Evolutionary conservation across 495 filamentous ascomycete genomes (phyloP).

Genomic region (Xylaria flabelliformis): DNA sequence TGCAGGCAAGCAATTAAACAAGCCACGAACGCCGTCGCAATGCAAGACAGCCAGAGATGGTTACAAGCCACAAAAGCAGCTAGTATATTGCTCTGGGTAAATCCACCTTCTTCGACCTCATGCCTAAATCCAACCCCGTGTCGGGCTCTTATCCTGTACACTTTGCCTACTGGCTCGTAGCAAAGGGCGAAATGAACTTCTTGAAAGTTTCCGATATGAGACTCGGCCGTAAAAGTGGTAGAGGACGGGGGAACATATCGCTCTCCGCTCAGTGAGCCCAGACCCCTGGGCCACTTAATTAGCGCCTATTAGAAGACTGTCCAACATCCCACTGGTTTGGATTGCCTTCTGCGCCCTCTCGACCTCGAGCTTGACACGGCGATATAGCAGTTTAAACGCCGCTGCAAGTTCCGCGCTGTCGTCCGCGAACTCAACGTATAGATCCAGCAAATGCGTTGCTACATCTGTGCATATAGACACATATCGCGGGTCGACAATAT

Average conservation of each 20-base stretch:
- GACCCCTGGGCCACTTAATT: neutral
- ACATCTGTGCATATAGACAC: conserved; percentile 79
- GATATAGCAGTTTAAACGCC: conserved; percentile 67
- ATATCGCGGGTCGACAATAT: conserved; percentile 80
- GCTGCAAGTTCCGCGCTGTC: conserved; percentile 74
- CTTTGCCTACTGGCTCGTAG: neutral
- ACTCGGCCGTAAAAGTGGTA: neutral
- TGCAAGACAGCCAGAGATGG: conserved; percentile 42
- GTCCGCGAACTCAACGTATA: conserved; percentile 83
- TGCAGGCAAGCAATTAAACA: conserved; percentile 23
- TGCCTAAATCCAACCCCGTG: neutral
- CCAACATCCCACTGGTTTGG: conserved; percentile 83
- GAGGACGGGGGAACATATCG: neutral
- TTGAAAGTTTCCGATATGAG: neutral
- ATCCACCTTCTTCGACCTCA: neutral
- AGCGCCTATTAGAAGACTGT: conserved; percentile 63
- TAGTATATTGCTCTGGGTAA: conserved; percentile 3
- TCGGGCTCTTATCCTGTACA: neutral
- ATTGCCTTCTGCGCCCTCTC: conserved; percentile 80
- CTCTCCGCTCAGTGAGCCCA: conserved; percentile 32
- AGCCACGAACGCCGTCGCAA: conserved; percentile 50
- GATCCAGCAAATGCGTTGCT: conserved; percentile 77
- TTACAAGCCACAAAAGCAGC: conserved; percentile 10
- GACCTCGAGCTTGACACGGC: conserved; percentile 74
- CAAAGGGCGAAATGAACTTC: neutral